phyloP scores from a whole-genome alignment of 306 rosid genomes.

The Cicer arietinum region DNA sequence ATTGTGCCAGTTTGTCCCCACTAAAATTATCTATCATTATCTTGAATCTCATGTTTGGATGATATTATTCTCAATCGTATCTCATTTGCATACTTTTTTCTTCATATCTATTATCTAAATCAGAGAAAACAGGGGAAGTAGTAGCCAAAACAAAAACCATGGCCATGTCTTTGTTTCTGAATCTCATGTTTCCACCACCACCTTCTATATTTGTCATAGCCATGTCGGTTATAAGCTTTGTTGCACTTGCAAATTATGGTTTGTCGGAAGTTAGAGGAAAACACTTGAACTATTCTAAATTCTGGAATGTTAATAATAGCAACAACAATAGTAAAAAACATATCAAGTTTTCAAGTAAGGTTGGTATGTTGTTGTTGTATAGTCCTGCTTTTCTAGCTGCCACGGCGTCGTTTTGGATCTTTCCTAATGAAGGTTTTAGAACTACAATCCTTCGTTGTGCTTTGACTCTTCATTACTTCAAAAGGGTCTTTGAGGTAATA shows the following conservation, averaged over 20 bases:
- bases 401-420: slow-evolving; percentile 50
- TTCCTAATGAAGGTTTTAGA: slow-evolving; percentile 51
- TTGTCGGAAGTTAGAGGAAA: slow-evolving; percentile 59
- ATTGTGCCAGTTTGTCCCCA: no score
- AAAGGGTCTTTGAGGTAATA: slow-evolving; percentile 70
- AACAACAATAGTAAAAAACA: background rate
- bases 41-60: no score
- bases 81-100: no score
- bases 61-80: no score
- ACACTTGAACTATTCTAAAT: slow-evolving; percentile 76
- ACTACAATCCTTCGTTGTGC: slow-evolving; percentile 53
- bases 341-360: slow-evolving; percentile 51
- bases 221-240: slow-evolving; percentile 55
- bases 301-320: slow-evolving; percentile 35
- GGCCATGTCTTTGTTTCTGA: slow-evolving; percentile 34
- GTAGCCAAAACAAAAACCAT: background rate
- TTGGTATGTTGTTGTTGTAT: slow-evolving; percentile 70
- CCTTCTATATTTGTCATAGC: slow-evolving; percentile 53
- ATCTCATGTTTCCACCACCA: slow-evolving; percentile 54
- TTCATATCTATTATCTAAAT: background rate
- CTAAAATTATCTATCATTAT: no score
- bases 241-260: slow-evolving; percentile 41
- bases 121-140: background rate
- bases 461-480: slow-evolving; percentile 72
- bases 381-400: slow-evolving; percentile 68